Conservation (phyloP, 306 rosid species). For the Hippophae tibetana region DNA sequence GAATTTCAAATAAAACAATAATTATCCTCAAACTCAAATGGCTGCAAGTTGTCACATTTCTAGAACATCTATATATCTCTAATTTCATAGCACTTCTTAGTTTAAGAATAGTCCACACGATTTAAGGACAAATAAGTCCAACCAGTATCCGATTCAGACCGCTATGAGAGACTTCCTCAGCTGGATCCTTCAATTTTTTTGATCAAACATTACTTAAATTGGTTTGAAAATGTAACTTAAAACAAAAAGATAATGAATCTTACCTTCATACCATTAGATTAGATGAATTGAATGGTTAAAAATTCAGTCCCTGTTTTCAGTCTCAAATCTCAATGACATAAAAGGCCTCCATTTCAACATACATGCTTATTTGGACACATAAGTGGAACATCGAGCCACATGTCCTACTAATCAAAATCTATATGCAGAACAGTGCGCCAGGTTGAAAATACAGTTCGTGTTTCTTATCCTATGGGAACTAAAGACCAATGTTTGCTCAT, state of each 20-base stretch:
- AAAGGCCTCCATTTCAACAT: constrained; percentile 1
- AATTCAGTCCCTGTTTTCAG: neutral
- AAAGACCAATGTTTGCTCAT: no score
- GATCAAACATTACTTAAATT: no score
- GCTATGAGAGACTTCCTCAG: constrained; percentile 7
- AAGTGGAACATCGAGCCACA: constrained; percentile 3
- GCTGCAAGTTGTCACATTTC: constrained; percentile 26
- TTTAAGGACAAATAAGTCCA: constrained; percentile 5
- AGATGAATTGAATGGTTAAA: no score
- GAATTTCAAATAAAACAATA: constrained; percentile 1
- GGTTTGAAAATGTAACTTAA: no score
- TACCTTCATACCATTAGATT: no score
- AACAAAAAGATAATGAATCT: no score
- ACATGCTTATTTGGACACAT: neutral
- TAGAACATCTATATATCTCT: constrained; percentile 7
- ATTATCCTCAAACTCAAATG: constrained; percentile 9
- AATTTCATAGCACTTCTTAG: constrained; percentile 3
- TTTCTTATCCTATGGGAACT: no score
- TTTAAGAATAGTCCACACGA: constrained; percentile 36
- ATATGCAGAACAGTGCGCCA: no score
- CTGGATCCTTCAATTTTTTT: neutral
- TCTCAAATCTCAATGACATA: constrained; percentile 10
- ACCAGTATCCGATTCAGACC: constrained; percentile 25
- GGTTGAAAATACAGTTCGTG: no score
- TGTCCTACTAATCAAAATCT: neutral